Base-by-base conservation (phyloP, 2,329 filamentous ascomycete species). In the Aspergillus melleus region DNA sequence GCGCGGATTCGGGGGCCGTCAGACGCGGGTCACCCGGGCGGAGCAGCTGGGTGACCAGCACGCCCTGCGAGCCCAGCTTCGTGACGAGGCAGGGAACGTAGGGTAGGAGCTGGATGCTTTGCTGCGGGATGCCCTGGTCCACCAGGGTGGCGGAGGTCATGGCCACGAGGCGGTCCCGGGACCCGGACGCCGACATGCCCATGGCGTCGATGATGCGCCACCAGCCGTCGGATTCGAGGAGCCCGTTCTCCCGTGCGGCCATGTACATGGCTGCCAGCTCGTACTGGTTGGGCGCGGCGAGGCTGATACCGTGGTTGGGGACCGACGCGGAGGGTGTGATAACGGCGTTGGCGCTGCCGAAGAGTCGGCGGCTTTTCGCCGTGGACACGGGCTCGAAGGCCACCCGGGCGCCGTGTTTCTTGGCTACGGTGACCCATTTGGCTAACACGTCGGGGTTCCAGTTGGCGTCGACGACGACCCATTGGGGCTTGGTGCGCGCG, bases 331-430 rank as follows among this genome's bases (percentile, higher is more conserved):
- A 63, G 12, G 70, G 66, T 11, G 71, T 65, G 54, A 81, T 70
- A 46, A 72, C 66, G 4, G 72, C 63, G 29, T 59, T 60, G 11
- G 47, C 51, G 51, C 60, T 61, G 60, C 68, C 55, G 77, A 95
- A 96, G 6, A 93, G 80, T 9, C 86, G 83, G 51, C 83, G 80
- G 4, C 91, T 86, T 79, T 98, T 99, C 60, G 86, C 87, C 1
- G 85, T 87, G 1, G 91, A 96, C 6, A 98, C 95, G 1, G 95
- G 94, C 76, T 98, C 95, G 70, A 94, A 96, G 12, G 90, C 90
- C 6, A 93, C 83, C 20, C 81, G 83, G 16, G 85, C 83, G 4
- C 79, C 74, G 59, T 84, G 78, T 2, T 80, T 72, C 60, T 85
- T 86, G 49, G 83, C 88, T 44, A 86, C 79, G n/a, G 77, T 70